Evolutionary conservation across 2,329 filamentous ascomycete genomes (phyloP), one percentile per base, ranked within the genome.

Genomic region (Talaromyces sp.): DNA sequence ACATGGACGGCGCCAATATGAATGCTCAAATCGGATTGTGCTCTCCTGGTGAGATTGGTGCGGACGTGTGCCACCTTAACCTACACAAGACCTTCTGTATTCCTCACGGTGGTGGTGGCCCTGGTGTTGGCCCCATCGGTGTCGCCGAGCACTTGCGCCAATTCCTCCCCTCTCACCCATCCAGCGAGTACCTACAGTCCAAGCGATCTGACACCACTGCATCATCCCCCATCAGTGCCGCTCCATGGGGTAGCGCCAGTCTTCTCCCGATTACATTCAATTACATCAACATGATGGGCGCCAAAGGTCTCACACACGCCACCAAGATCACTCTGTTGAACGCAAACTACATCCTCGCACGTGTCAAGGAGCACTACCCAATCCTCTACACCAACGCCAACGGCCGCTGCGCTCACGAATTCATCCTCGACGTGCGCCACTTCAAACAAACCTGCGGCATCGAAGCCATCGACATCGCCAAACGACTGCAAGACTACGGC

Each of bases 1-100:
- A 97, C 80, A 97, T 97, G 93, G 93, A 97, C 71, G 93, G 93
- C 50, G 93, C 93, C 64, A 97, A 97, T 78, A 94, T 97, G 91
- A 97, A 97, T 70, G 93, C 93, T 17, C 93, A 97, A 75, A 97
- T 97, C 63, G 93, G 93, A 11, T 83, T 97, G 10, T 96, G 91
- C 78, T 96, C 91, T 0, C 93, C 93, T 1, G 93, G 93, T 39
- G 91, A 95, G 73, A 96, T 97, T 64, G 93, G 93, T 19, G 93
- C 93, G 31, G 93, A 97, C 71, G 92, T 97, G 39, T 97, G 93
- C 82, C 93, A 97, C 78, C 81, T 97, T 60, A 97, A 97, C 76
- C 82, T 97, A 41, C 93, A 97, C 84, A 97, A 97, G 83, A 97
- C 93, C 2, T 97, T 97, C 81, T 97, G 93, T 73, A 97, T 97